Evolutionary conservation across 2,329 filamentous ascomycete genomes (phyloP), one percentile per base, ranked within the genome.

Genomic region (Microsporum audouinii): DNA sequence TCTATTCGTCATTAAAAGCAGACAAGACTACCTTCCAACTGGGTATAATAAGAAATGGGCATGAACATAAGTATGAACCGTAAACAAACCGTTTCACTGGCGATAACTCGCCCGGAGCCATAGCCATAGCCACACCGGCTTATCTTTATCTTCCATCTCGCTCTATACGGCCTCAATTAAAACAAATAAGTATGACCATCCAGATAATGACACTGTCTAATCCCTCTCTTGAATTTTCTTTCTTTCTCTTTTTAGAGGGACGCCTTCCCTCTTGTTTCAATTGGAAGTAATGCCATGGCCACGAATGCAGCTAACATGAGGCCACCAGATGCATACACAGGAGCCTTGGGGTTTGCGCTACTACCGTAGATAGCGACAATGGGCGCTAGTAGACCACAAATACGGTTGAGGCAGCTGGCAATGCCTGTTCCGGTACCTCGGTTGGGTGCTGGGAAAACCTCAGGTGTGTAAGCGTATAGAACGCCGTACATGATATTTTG

Each of bases 231-330:
- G 17, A 23, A 23, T 7, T 17, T 23, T 29, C 12, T 34, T 4
- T 96, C 45, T 91, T 17, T 86, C 82, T 71, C 96, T 86, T 8
- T 36, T 67, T 71, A 77, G 43, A 78, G 63, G 49, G 69, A 68
- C 63, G 77, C 73, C 64, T 70, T 76, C 3, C 77, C 77, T 56
- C 73, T 70, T 10, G 77, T 79, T 68, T 79, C 77, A 57, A 79
- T 78, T 0, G 77, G 77, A 31, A 79, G 69, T 17, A 72, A 66
- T 45, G 69, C 70, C 77, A 78, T 78, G 1, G 76, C 75, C 7
- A 76, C 67, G 60, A 77, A 78, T 0, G 77, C 73, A 12, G 75
- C 75, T 38, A 79, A 65, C 27, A 79, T 75, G 57, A 79, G 62
- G 0, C 64, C 75, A 12, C 75, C 77, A 3, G 75, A 73, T 2